These are phyloP conservation scores for Meyerozyma athensensis DNA, from an alignment of 1,139 yeast species.

Conservation along the genomic window DNA sequence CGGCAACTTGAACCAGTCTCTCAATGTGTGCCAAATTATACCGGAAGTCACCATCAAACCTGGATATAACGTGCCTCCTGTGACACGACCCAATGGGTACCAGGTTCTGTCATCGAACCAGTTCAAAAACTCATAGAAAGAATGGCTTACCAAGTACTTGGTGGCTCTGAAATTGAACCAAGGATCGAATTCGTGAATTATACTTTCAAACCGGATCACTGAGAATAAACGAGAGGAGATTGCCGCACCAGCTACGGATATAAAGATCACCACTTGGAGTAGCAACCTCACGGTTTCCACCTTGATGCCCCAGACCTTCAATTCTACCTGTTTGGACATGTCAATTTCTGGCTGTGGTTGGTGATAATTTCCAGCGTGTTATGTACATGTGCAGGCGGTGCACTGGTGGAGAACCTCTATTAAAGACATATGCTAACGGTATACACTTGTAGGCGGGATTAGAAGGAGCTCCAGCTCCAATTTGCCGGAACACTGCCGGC, in stretches of 20 bases:
- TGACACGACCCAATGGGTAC: slow-evolving; percentile 98
- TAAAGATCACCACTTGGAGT: slow-evolving; percentile 60
- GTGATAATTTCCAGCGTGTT: slow-evolving; percentile 3
- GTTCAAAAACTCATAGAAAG: slow-evolving; percentile 86
- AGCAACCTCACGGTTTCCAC: slow-evolving; percentile 43
- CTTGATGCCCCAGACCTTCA: slow-evolving; percentile 31
- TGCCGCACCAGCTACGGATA: slow-evolving; percentile 83
- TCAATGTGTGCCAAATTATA: slow-evolving; percentile 71
- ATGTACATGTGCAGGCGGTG: slow-evolving; percentile 3
- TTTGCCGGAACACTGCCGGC: slow-evolving; percentile 67
- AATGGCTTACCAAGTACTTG: slow-evolving; percentile 75
- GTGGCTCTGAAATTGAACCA: slow-evolving; percentile 98
- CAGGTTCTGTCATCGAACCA: slow-evolving; percentile 99
- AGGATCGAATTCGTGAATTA: slow-evolving; percentile 98
- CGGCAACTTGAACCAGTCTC: slow-evolving; percentile 66
- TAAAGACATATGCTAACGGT: too few relatives aligned
- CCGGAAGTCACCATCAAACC: slow-evolving; percentile 98
- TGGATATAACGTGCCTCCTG: slow-evolving; percentile 98
- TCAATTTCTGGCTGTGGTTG: neutral
- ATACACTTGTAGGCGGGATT: too few relatives aligned
- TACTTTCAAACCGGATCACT: slow-evolving; percentile 84
- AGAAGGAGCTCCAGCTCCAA: slow-evolving; percentile 76
- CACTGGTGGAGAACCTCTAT: neutral
- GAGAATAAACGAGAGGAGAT: slow-evolving; percentile 79
- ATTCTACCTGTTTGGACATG: neutral